Evolutionary conservation across 2,329 filamentous ascomycete species (phyloP).

Genomic region (Hypoxylon sp.): DNA sequence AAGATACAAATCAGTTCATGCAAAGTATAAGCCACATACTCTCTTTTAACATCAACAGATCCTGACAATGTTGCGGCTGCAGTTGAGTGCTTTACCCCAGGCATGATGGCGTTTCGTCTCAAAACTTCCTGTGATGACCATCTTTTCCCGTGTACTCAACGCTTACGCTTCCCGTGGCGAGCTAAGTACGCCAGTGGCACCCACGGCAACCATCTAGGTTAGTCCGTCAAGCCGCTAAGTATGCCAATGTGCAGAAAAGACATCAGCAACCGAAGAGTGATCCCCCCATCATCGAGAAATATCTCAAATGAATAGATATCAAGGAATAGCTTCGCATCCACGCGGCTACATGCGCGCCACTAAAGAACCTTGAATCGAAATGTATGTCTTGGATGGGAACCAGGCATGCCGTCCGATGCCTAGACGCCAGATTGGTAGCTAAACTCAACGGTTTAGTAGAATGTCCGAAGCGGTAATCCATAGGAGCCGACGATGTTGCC

Average conservation of each 20-base stretch:
- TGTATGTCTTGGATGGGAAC: conserved; percentile 9
- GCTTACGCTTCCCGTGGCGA: not conserved
- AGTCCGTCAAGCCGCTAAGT: not conserved
- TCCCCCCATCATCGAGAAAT: not conserved
- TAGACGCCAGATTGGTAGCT: not conserved
- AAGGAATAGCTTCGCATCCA: conserved; percentile 7
- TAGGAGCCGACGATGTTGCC: not conserved
- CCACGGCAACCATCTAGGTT: not conserved
- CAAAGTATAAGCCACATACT: conserved; percentile 1
- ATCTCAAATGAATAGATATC: not conserved
- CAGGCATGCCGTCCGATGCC: not conserved
- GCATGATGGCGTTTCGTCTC: not conserved
- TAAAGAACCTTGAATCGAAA: conserved; percentile 15
- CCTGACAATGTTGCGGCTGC: not conserved
- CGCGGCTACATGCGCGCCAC: conserved; percentile 8
- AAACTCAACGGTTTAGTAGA: conserved; percentile 8
- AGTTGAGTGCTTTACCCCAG: not conserved
- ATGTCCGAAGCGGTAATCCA: conserved; percentile 2
- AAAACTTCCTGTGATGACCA: not conserved
- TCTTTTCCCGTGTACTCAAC: not conserved
- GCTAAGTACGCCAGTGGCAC: not conserved
- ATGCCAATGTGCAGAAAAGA: not conserved
- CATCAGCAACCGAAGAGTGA: not conserved
- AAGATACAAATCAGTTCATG: not conserved
- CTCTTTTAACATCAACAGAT: not conserved